These are phyloP conservation scores for Gynochthodes officinalis DNA, from an alignment of 257 asterid genomes.

Conservation along the genomic window DNA sequence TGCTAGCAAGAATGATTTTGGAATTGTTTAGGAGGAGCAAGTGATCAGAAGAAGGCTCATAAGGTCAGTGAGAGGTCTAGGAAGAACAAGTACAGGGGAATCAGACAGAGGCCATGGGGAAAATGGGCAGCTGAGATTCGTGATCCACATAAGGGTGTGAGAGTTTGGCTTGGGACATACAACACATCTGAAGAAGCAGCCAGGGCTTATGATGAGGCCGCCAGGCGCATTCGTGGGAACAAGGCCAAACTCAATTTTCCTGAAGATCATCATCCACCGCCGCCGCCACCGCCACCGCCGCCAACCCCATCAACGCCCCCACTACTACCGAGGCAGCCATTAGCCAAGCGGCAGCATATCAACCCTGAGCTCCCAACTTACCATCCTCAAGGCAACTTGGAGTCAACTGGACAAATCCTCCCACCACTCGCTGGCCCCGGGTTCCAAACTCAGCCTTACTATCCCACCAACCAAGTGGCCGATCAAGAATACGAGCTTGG, in stretches of 20 bases:
- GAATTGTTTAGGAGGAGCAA: slow-evolving; percentile 18
- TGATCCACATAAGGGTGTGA: slow-evolving; percentile 61
- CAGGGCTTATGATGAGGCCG: slow-evolving; percentile 71
- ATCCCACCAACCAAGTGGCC: slow-evolving; percentile 17
- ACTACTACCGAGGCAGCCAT: slow-evolving; percentile 11
- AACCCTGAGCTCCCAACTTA: slow-evolving; percentile 20
- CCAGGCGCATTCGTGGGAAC: slow-evolving; percentile 67
- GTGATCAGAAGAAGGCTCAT: slow-evolving; percentile 34
- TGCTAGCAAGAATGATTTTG: neutral
- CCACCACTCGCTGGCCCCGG: slow-evolving; percentile 15
- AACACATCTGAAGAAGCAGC: slow-evolving; percentile 72
- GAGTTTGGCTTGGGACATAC: slow-evolving; percentile 89
- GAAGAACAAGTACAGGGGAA: slow-evolving; percentile 71
- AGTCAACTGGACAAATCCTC: neutral
- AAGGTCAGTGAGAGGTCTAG: slow-evolving; percentile 36
- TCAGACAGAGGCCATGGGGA: slow-evolving; percentile 90
- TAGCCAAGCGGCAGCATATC: slow-evolving; percentile 37
- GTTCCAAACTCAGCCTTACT: slow-evolving; percentile 27
- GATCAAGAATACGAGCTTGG: slow-evolving; percentile 26
- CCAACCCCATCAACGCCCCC: slow-evolving; percentile 14
- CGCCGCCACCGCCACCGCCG: slow-evolving; percentile 14
- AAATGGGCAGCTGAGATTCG: slow-evolving; percentile 97
- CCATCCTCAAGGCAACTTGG: slow-evolving; percentile 13
- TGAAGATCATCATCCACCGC: slow-evolving; percentile 21
- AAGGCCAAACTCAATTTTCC: slow-evolving; percentile 87